Base-by-base conservation (phyloP, 805 yeast species). In the Wickerhamiella nectarea region DNA sequence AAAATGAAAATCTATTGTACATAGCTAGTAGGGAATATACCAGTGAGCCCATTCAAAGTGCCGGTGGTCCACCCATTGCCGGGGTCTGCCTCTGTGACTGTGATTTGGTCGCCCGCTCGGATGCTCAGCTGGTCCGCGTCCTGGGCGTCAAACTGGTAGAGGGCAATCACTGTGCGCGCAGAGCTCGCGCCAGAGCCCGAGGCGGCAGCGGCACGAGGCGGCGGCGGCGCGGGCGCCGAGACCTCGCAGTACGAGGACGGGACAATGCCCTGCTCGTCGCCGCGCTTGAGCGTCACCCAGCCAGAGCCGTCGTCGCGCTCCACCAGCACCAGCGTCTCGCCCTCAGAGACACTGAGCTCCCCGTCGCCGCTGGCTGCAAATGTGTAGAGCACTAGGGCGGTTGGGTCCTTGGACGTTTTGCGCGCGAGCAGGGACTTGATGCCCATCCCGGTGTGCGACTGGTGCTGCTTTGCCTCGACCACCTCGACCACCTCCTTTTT, bases 61-160 rank as follows among this genome's bases (percentile, higher is more conserved):
- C 96, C 97, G 52, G 78, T 81, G 1, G 96, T 87, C 99, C 99
- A 91, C 0, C 98, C 98, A 33, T 72, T 71, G 8, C 85, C 87
- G 42, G 79, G 81, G 41, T 76, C 83, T 22, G 71, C 77, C 34
- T 65, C 68, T 1, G 81, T 55, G 10, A 91, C 70, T 9, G 71
- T 69, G 15, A 91, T 73, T 44, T 67, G 68, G 49, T 89, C 96
- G 2, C 95, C 95, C 0, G 72, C 78, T 6, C 51, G 54, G 17
- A 91, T 74, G 17, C 73, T 69, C 46, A 91, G 59, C 61, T 91
- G 98, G 53, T 82, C 89, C 20, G 73, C 79, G 10, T 84, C 91
- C 47, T 75, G 78, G 0, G 94, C 87, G 15, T 60, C 66, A 57
- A 84, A 87, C 50, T 79, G 84, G 58, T 78, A 87, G 46, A 80